A percentile compares a stretch with the other conserved stretches of the same genome.
Evolutionary conservation across 2,329 filamentous ascomycete genomes (phyloP).

Genomic region (Hypoxylon sp.): DNA sequence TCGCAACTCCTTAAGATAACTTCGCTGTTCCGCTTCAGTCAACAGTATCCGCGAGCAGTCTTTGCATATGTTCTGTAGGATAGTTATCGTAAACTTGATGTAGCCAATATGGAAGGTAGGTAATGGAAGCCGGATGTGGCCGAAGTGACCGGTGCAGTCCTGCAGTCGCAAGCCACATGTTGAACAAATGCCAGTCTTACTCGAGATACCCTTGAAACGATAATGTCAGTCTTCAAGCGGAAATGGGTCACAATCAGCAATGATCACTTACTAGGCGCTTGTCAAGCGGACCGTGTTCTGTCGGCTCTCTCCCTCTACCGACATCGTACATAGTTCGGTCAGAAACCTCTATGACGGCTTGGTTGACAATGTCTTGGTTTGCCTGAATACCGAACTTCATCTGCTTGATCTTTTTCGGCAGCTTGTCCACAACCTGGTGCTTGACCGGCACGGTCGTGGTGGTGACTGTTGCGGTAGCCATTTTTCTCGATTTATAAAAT

Average conservation of each 20-base stretch:
- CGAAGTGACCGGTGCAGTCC: conserved; percentile 94
- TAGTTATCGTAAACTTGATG: conserved; percentile 90
- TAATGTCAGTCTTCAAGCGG: conserved; percentile 19
- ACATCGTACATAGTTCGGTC: conserved; percentile 94
- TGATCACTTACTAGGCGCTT: conserved; percentile 70
- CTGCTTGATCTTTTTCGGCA: conserved; percentile 91
- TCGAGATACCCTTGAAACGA: conserved; percentile 70
- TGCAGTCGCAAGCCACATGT: conserved; percentile 87
- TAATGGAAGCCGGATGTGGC: conserved; percentile 88
- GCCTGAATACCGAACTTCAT: conserved; percentile 97
- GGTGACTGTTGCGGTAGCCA: conserved; percentile 49
- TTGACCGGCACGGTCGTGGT: conserved; percentile 67
- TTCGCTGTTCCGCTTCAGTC: conserved; percentile 81
- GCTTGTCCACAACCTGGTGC: conserved; percentile 88
- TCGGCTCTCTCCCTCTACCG: conserved; percentile 80
- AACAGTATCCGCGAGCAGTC: conserved; percentile 88
- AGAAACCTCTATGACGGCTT: conserved; percentile 94
- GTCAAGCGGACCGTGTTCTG: conserved; percentile 88
- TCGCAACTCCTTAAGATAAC: conserved; percentile 83
- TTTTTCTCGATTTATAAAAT: conserved; percentile 30
- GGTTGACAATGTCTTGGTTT: conserved; percentile 93
- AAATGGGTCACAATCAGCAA: conserved; percentile 50
- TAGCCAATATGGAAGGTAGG: conserved; percentile 98
- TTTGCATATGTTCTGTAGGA: conserved; percentile 97
- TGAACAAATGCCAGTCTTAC: conserved; percentile 81